Evolutionary conservation across 306 rosid species (phyloP).

Genomic region (Medicago truncatula): DNA sequence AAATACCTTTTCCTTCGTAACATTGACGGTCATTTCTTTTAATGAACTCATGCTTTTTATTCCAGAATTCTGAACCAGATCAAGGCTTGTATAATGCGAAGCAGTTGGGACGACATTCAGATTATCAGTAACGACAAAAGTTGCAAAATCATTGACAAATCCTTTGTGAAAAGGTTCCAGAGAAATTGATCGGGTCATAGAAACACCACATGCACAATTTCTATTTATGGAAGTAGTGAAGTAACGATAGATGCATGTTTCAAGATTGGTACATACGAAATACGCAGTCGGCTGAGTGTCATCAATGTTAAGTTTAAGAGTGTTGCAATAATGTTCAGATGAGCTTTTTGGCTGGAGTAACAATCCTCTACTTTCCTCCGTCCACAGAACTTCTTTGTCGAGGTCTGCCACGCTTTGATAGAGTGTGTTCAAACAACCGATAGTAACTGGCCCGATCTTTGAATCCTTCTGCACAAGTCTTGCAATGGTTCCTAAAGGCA

Average conservation of each 20-base stretch:
- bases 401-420: not conserved
- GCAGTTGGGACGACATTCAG: not conserved
- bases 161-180: not conserved
- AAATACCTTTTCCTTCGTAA: not conserved
- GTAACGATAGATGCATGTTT: too few species aligned
- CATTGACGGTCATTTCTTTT: not conserved
- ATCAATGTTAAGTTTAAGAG: not conserved
- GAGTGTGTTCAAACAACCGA: not conserved
- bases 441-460: not conserved
- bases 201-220: accelerated
- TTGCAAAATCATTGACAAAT: not conserved
- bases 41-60: not conserved
- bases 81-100: not conserved
- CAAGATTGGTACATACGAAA: too few species aligned
- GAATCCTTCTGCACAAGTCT: not conserved
- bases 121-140: not conserved
- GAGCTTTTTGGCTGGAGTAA: not conserved
- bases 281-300: too few species aligned
- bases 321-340: not conserved
- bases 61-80: not conserved
- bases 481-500: not conserved
- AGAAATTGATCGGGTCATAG: accelerated
- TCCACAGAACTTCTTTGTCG: not conserved
- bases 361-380: too few species aligned
- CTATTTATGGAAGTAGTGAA: too few species aligned